phyloP scores from a whole-genome alignment of 371 early-diverging fungal genomes.

The Mortierella sp. region DNA sequence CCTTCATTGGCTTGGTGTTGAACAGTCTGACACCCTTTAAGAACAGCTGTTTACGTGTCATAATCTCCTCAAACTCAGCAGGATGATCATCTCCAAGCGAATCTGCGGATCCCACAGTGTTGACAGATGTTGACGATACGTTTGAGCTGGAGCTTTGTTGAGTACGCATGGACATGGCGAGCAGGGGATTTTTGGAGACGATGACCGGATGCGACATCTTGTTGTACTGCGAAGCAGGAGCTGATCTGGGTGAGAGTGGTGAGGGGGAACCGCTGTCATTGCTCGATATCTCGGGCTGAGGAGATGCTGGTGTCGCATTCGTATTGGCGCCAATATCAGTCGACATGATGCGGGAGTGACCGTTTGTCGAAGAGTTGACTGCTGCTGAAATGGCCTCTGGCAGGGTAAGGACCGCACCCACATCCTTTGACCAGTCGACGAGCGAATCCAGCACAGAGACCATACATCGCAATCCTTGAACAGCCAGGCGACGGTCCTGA shows the following conservation, averaged over 20 bases:
- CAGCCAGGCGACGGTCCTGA: conserved; percentile 54
- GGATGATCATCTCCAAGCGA: conserved; percentile 69
- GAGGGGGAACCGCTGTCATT: conserved; percentile 61
- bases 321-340: conserved; percentile 19
- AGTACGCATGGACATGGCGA: conserved; percentile 54
- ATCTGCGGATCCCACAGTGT: conserved; percentile 45
- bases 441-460: conserved; percentile 66
- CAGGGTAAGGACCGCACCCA: conserved; percentile 29
- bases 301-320: conserved; percentile 16
- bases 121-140: conserved; percentile 44
- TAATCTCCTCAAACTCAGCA: conserved; percentile 70
- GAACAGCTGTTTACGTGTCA: conserved; percentile 72
- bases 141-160: conserved; percentile 52
- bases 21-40: conserved; percentile 73
- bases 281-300: conserved; percentile 36
- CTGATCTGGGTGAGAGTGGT: conserved; percentile 59
- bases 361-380: conserved; percentile 10
- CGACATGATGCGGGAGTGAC: conserved; percentile 27
- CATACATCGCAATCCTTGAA: conserved; percentile 56
- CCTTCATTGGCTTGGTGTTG: conserved; percentile 80
- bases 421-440: conserved; percentile 69
- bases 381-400: conserved; percentile 33
- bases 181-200: conserved; percentile 56
- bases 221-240: conserved; percentile 59
- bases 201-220: conserved; percentile 58